phyloP scores from a whole-genome alignment of 441 rosid species.

The Manihot esculenta region DNA sequence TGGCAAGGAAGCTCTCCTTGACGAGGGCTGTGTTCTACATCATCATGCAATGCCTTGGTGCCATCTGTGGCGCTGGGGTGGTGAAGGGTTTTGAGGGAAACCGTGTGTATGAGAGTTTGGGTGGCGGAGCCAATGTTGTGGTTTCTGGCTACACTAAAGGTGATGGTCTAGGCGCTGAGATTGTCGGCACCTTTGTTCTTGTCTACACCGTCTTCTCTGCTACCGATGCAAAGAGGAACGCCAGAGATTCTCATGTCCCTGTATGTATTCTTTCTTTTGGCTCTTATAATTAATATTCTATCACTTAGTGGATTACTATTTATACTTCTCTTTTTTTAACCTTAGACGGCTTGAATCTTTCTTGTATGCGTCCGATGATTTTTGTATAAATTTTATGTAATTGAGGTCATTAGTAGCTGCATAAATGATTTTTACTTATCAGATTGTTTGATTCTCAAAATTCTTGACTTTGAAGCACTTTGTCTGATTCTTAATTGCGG shows the following conservation, averaged over 20 bases:
- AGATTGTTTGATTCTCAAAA: neutral
- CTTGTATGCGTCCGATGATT: neutral
- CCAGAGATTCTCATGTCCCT: constrained; percentile 94
- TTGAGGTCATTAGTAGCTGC: neutral
- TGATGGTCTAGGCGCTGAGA: constrained; percentile 89
- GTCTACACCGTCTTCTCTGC: constrained; percentile 97
- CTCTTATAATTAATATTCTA: too few species aligned
- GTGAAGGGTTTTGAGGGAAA: constrained; percentile 72
- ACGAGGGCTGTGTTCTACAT: constrained; percentile 77
- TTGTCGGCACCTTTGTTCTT: constrained; percentile 81
- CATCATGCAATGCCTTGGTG: constrained; percentile 86
- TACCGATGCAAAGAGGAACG: constrained; percentile 92
- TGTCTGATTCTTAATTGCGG: neutral
- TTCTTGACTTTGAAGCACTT: neutral
- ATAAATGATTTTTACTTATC: neutral
- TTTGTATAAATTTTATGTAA: neutral
- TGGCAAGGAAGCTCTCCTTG: constrained; percentile 76
- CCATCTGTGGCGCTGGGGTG: constrained; percentile 91
- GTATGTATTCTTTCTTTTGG: constrained; percentile 35
- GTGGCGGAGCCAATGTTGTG: constrained; percentile 81
- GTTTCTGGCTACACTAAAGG: constrained; percentile 66
- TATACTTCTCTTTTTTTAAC: too few species aligned
- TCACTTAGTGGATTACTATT: too few species aligned
- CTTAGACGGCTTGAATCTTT: too few species aligned
- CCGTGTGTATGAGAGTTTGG: constrained; percentile 16